phyloP scores from a whole-genome alignment of 2,329 filamentous ascomycete genomes.

The Gnomoniopsis sp. region DNA sequence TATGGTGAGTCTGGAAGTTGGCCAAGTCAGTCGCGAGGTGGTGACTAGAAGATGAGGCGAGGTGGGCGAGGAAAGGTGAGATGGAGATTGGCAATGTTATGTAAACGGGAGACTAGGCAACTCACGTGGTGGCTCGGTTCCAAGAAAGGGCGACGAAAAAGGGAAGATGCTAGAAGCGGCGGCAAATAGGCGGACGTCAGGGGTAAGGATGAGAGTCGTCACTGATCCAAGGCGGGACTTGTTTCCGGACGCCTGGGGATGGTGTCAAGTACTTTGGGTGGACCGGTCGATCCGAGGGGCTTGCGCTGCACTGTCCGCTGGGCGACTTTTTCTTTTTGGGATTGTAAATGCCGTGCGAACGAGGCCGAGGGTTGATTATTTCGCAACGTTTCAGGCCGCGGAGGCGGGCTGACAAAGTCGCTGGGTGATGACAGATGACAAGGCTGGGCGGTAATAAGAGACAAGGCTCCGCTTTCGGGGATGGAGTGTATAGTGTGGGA shows the following conservation, averaged over 20 bases:
- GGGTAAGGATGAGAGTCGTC: neutral
- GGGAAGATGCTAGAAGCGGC: constrained; percentile 20
- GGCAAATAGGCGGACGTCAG: constrained; percentile 13
- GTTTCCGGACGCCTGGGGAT: neutral
- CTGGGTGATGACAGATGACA: constrained; percentile 9
- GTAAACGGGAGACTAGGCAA: neutral
- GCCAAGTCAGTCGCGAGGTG: constrained; percentile 6
- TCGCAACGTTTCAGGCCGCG: constrained; percentile 1
- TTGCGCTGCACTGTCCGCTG: neutral
- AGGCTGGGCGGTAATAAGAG: constrained; percentile 16
- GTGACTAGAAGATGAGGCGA: neutral
- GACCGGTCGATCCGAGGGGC: neutral
- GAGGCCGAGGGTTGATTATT: neutral
- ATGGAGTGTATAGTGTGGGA: neutral
- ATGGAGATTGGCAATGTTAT: constrained; percentile 17
- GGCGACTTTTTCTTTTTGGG: neutral
- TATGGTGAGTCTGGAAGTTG: neutral
- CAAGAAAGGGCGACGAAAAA: constrained; percentile 6
- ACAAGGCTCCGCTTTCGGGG: constrained; percentile 20
- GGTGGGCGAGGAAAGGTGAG: neutral
- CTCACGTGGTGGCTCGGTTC: constrained; percentile 11
- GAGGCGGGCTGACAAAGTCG: neutral
- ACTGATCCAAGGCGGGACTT: constrained; percentile 3
- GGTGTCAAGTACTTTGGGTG: neutral
- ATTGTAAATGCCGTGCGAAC: neutral